phyloP scores from a whole-genome alignment of 2,329 filamentous ascomycete species.

The Beauveria australis region DNA sequence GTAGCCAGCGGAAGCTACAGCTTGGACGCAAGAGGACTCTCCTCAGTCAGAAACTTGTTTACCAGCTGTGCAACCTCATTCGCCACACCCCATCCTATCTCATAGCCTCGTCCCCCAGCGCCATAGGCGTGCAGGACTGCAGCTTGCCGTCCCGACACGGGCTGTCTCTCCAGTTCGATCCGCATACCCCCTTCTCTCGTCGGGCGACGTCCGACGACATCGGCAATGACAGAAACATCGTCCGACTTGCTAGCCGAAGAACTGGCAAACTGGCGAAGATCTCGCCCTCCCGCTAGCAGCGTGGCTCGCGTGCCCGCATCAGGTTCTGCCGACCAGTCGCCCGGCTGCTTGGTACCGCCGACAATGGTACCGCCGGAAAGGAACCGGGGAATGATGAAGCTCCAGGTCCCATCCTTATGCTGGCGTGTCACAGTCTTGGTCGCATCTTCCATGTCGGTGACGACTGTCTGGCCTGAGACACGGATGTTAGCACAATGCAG shows the following conservation, averaged over 20 bases:
- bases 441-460: constrained; percentile 29
- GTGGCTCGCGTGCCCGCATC: constrained; percentile 35
- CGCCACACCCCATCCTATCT: constrained; percentile 53
- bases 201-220: constrained; percentile 37
- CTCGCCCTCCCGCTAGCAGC: constrained; percentile 33
- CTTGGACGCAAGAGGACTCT: not conserved
- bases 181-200: constrained; percentile 36
- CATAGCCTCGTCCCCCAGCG: constrained; percentile 52
- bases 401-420: constrained; percentile 53
- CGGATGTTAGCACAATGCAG: not conserved
- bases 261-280: constrained; percentile 21
- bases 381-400: constrained; percentile 53
- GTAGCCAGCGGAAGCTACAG: not conserved
- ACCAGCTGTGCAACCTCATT: constrained; percentile 32
- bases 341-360: constrained; percentile 54
- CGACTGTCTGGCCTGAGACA: constrained; percentile 25
- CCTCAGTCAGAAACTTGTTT: not conserved
- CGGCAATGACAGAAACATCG: constrained; percentile 27
- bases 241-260: constrained; percentile 14
- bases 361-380: constrained; percentile 55
- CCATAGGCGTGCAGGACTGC: constrained; percentile 47
- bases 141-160: not conserved
- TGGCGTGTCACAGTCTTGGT: constrained; percentile 47
- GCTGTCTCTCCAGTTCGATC: not conserved
- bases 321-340: constrained; percentile 44